Base-by-base conservation (phyloP, 768 basidiomycete species). In the Leccinum broughii region DNA sequence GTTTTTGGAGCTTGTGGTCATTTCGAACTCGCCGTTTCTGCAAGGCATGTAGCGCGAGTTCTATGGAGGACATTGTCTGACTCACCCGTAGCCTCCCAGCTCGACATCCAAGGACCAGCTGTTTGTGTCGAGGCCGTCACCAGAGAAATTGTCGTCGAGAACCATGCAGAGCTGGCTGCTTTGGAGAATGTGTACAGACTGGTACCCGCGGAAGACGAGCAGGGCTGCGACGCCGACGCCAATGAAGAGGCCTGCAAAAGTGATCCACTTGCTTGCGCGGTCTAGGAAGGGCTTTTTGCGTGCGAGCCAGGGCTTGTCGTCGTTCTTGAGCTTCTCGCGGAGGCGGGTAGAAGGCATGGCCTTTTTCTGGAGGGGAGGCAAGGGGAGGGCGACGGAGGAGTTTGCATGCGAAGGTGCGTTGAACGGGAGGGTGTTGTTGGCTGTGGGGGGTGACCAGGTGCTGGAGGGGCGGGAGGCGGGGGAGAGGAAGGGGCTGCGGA, bases 401-500 rank as follows among this genome's bases (percentile, higher is more conserved):
- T 64, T 72, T 35, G 76, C 71, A 24, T 59, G 70, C 13, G 66
- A 72, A 46, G 66, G 72, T 48, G 54, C 71, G 63, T 62, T 71
- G 66, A 61, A 61, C 30, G 62, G 64, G n/a, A 72, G 54, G 0
- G 65, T 64, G 63, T 62, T 64, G 56, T 50, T 28, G 6, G 80
- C 79, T 0, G 80, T 68, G 1, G 86, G 85, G 9, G 88, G 87
- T 0, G 82, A 77, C 88, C 88, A 89, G 0, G 87, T 64, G 14
- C 82, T 78, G 4, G 81, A 74, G 0, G 87, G 87, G n/a, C 88
- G 80, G 1, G 85, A 87, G 1, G 87, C 81, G 0, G 89, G 89
- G 4, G 86, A 82, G 56, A 89, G 82, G 76, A 89, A 89, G 1
- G 89, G 86, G 0, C 83, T 76, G 26, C 89, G 83, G 77, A 91